Base-by-base conservation (phyloP, 768 basidiomycete species). In the Asterophora parasitica region DNA sequence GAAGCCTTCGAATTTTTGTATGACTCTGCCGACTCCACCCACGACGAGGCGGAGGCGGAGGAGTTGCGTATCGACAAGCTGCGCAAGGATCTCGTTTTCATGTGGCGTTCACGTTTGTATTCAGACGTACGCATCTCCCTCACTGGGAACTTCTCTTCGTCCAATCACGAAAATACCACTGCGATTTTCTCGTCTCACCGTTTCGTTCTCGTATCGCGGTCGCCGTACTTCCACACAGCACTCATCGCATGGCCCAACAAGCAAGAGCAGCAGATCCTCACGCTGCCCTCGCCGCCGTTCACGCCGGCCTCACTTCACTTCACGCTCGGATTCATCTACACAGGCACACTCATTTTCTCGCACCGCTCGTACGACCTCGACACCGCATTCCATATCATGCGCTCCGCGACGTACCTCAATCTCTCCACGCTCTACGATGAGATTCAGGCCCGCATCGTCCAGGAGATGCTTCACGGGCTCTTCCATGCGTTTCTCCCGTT, bases 31-130 rank as follows among this genome's bases (percentile, higher is more conserved):
- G 64, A 80, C 74, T 53, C 76, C 60, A 50, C 73, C 75, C 48
- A 66, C 75, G 75, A 85, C 42, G 57, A 59, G 41, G 58, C 58
- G 27, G 70, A 74, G 44, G 63, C 68, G 0, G 70, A 72, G 48
- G 74, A 78, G 35, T 69, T 77, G 37, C 71, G 90, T 11, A 69
- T 89, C 33, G 90, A 92, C 64, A 90, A 92, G 67, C 79, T 96
- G 8, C 81, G 91, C 51, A 91, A 92, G 65, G 95, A 97, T 60
- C 75, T 96, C 23, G 88, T 94, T 17, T 96, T 86, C 72, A 95
- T 93, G 92, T 97, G 94, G 95, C 73, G 95, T 27, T 89, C 88
- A 10, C 82, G 92, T 41, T 81, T 98, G 13, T 98, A 93, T 63
- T 90, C 92, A 2, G 95, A 98, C 65, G 81, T 95, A 17, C 81